phyloP scores from a whole-genome alignment of 495 filamentous ascomycete species.

The Jackrogersella multiformis region DNA sequence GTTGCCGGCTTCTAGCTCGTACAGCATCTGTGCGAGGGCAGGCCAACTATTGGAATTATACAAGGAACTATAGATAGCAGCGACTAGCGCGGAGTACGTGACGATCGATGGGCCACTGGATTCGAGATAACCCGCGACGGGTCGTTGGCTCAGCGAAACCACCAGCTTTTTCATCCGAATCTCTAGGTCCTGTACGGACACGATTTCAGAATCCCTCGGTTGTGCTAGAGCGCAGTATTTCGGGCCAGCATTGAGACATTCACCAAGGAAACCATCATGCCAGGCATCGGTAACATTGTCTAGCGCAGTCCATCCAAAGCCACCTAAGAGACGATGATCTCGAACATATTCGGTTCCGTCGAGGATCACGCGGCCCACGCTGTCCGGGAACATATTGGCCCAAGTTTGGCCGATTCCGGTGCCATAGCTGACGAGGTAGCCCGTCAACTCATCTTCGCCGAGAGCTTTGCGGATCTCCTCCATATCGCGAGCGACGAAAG shows the following conservation, averaged over 20 bases:
- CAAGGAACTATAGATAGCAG: conserved; percentile 50
- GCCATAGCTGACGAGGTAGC: conserved; percentile 76
- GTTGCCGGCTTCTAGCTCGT: conserved; percentile 56
- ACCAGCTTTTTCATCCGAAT: conserved; percentile 50
- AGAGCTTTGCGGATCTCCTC: conserved; percentile 61
- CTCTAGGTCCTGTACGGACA: conserved; percentile 47
- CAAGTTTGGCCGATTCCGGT: conserved; percentile 70
- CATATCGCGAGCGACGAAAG: conserved; percentile 59
- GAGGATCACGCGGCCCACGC: conserved; percentile 57
- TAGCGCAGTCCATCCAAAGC: conserved; percentile 57
- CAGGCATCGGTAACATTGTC: conserved; percentile 59
- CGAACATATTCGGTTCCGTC: conserved; percentile 62
- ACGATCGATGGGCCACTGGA: conserved; percentile 52
- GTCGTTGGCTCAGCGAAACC: conserved; percentile 47
- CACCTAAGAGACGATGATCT: conserved; percentile 57
- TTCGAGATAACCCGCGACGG: conserved; percentile 47
- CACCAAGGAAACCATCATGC: conserved; percentile 59
- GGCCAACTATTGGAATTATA: conserved; percentile 56
- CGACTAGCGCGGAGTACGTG: conserved; percentile 54
- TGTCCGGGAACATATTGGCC: conserved; percentile 58
- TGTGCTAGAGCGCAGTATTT: conserved; percentile 53
- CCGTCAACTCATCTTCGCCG: conserved; percentile 61
- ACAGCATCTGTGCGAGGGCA: conserved; percentile 49
- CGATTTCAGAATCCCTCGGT: conserved; percentile 41
- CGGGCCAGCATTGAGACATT: conserved; percentile 57